A percentile compares a stretch with the other conserved stretches of the same genome.
phyloP scores from a whole-genome alignment of 179 eudicot genomes.

The Gypsophila paniculata region DNA sequence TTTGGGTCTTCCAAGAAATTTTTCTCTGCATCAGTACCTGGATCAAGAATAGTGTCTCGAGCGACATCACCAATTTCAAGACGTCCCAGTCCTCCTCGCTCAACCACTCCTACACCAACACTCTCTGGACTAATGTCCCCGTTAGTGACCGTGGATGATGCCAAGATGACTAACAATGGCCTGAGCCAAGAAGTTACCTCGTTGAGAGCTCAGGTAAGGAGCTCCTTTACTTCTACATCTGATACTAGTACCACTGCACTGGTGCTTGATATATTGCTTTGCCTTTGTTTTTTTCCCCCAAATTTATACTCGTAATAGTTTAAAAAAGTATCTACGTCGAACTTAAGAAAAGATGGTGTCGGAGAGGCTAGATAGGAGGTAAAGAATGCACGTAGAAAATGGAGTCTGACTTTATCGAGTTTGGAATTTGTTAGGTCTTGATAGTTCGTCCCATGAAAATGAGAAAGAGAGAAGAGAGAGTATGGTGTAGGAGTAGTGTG shows the following conservation, averaged over 20 bases:
- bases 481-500: background rate
- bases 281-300: background rate
- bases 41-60: constrained; percentile 95
- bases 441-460: background rate
- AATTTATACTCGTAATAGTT: background rate
- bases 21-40: constrained; percentile 99
- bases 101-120: constrained; percentile 93
- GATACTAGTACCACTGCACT: no score
- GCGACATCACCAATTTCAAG: constrained; percentile 96
- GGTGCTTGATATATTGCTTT: background rate
- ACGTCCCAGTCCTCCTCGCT: constrained; percentile 94
- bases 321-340: background rate
- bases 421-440: background rate
- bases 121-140: constrained; percentile 89
- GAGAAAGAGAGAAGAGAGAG: background rate
- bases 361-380: background rate
- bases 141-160: constrained; percentile 50
- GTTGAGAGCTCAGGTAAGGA: constrained; percentile 78
- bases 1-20: constrained; percentile 94
- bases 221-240: constrained; percentile 7
- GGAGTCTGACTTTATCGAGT: background rate
- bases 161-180: constrained; percentile 55
- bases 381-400: background rate
- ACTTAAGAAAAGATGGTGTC: background rate
- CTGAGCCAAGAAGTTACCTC: constrained; percentile 70